A percentile compares a stretch with the other conserved stretches of the same genome.
phyloP scores from a whole-genome alignment of 2,329 filamentous ascomycete species.

The Thyridium curvatum region DNA sequence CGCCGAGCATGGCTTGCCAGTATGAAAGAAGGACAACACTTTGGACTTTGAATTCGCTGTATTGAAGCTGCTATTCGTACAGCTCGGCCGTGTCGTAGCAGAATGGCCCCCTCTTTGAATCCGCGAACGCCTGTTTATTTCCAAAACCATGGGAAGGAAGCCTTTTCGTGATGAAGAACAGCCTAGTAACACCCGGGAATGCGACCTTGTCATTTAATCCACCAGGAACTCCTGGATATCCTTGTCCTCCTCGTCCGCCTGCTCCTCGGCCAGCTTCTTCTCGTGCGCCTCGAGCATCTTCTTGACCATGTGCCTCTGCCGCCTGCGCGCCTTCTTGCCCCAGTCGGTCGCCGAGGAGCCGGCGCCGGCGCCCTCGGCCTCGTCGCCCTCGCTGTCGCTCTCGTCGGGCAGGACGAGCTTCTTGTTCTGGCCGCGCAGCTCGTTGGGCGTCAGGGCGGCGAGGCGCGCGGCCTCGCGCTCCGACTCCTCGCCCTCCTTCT shows the following conservation, averaged over 20 bases:
- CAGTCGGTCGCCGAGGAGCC: conserved; percentile 47
- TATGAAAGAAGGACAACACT: too few species aligned
- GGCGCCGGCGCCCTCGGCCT: conserved; percentile 32
- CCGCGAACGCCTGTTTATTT: too few species aligned
- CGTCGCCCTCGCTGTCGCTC: conserved; percentile 39
- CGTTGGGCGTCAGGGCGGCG: conserved; percentile 52
- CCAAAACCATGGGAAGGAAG: too few species aligned
- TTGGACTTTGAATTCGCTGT: too few species aligned
- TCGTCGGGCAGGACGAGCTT: conserved; percentile 47
- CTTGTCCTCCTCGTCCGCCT: conserved; percentile 64
- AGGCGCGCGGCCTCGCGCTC: conserved; percentile 31
- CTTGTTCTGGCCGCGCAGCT: conserved; percentile 45
- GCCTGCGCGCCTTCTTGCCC: conserved; percentile 64
- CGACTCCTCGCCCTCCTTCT: conserved; percentile 49
- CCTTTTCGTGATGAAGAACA: too few species aligned
- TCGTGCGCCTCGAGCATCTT: conserved; percentile 59
- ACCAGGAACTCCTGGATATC: conserved; percentile 68
- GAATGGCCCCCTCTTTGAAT: too few species aligned
- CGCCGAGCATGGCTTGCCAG: too few species aligned
- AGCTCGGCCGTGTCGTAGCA: too few species aligned
- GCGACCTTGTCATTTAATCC: conserved; percentile 36
- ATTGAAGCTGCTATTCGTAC: too few species aligned
- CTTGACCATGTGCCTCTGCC: conserved; percentile 62
- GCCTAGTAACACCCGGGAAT: too few species aligned
- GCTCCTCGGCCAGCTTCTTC: conserved; percentile 44